Percentiles rank a stretch among this genome's conserved stretches.
Evolutionary conservation across 768 basidiomycete genomes (phyloP).

Genomic region (Dentipellis fragilis): DNA sequence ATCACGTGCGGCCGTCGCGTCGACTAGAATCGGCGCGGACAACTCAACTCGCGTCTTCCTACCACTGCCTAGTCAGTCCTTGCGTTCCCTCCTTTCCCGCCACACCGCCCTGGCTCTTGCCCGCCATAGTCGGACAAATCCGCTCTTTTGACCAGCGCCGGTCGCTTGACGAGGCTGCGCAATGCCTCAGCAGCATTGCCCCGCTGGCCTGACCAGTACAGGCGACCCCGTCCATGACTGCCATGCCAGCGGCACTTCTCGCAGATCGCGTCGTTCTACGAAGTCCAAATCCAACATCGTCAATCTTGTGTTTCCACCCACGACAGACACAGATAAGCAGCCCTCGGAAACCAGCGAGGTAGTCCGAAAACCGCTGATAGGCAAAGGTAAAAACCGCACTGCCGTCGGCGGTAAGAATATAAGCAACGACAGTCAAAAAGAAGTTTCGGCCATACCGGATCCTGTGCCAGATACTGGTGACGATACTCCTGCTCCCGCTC

Average conservation of each 20-base stretch:
- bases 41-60: not conserved
- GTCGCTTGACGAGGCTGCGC: not conserved
- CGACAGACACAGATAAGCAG: not conserved
- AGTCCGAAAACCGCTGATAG: not conserved
- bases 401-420: not conserved
- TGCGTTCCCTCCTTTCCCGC: not conserved
- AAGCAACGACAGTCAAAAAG: slow-evolving; percentile 13
- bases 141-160: not conserved
- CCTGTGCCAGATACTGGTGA: slow-evolving; percentile 38
- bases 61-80: not conserved
- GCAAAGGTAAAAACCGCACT: slow-evolving; percentile 1
- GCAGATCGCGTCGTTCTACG: not conserved
- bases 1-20: not conserved
- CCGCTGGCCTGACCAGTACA: too few relatives aligned
- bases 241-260: not conserved
- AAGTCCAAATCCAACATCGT: not conserved
- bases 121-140: not conserved
- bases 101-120: not conserved
- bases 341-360: not conserved
- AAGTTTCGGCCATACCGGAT: slow-evolving; percentile 35
- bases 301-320: slow-evolving; percentile 8
- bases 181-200: not conserved
- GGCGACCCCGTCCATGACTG: not conserved
- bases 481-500: not conserved
- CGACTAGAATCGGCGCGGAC: not conserved